Conservation (phyloP, 2,329 filamentous ascomycete species). For the Pseudogymnoascus sp. region DNA sequence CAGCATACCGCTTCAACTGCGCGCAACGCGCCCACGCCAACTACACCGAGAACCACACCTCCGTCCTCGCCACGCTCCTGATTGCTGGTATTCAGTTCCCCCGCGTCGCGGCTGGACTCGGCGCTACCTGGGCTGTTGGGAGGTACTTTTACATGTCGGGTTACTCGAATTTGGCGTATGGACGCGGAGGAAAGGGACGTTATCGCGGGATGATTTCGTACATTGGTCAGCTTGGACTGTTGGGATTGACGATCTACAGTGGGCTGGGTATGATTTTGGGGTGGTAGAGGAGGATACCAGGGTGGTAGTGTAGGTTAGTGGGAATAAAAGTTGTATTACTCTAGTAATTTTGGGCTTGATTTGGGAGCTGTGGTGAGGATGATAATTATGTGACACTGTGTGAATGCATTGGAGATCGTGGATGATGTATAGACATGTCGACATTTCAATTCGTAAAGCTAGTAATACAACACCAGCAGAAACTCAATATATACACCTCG, state of each 20-base stretch:
- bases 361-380: neutral
- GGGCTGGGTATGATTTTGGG: conserved; percentile 21
- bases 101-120: conserved; percentile 38
- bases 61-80: conserved; percentile 43
- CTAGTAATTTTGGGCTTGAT: neutral
- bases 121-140: conserved; percentile 42
- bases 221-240: conserved; percentile 21
- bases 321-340: neutral
- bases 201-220: conserved; percentile 21
- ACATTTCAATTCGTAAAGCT: conserved; percentile 4
- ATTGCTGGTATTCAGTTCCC: conserved; percentile 50
- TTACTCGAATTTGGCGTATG: conserved; percentile 30
- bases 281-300: conserved; percentile 15
- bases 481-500: neutral
- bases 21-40: conserved; percentile 55
- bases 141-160: conserved; percentile 47
- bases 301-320: neutral
- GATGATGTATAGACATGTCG: neutral
- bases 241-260: conserved; percentile 19
- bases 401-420: neutral
- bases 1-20: conserved; percentile 51
- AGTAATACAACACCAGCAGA: conserved; percentile 2
- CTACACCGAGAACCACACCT: conserved; percentile 51
- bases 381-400: neutral
- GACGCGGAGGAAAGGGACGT: conserved; percentile 16